These are phyloP conservation scores for Citrullus colocynthis DNA, from an alignment of 306 rosid species.

Conservation along the genomic window DNA sequence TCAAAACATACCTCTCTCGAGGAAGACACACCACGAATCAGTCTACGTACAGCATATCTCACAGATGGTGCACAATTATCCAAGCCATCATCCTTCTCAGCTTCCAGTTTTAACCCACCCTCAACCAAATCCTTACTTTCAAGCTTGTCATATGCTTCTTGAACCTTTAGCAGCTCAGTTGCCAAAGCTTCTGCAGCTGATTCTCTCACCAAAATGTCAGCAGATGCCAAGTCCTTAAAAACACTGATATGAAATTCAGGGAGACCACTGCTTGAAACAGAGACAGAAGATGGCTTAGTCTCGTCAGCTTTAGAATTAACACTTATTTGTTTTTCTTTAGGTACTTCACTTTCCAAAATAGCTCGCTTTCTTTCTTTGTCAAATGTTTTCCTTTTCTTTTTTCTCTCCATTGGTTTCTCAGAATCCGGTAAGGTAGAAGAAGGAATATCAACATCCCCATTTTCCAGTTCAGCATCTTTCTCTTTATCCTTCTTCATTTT, in stretches of 20 bases:
- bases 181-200: conserved; percentile 53
- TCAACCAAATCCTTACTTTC: conserved; percentile 44
- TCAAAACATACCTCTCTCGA: conserved; percentile 59
- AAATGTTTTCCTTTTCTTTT: conserved; percentile 56
- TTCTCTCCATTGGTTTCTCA: conserved; percentile 56
- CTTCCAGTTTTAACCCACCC: conserved; percentile 66
- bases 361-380: conserved; percentile 39
- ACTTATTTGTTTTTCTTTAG: conserved; percentile 3
- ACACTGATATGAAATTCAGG: conserved; percentile 87
- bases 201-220: conserved; percentile 33
- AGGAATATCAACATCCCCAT: conserved; percentile 9
- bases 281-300: neutral
- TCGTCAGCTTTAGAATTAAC: conserved; percentile 12
- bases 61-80: conserved; percentile 91
- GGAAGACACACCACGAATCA: conserved; percentile 89
- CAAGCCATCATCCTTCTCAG: conserved; percentile 86
- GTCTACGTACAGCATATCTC: conserved; percentile 78
- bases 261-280: conserved; percentile 17
- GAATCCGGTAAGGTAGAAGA: conserved; percentile 15
- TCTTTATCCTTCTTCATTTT: conserved; percentile 27
- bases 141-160: conserved; percentile 46
- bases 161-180: conserved; percentile 62
- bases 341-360: neutral
- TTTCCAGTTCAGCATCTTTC: conserved; percentile 6
- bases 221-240: conserved; percentile 72